Percentiles rank a stretch among this genome's conserved stretches.
phyloP scores from a whole-genome alignment of 441 rosid genomes.

The Hypseocharis bilobata region DNA sequence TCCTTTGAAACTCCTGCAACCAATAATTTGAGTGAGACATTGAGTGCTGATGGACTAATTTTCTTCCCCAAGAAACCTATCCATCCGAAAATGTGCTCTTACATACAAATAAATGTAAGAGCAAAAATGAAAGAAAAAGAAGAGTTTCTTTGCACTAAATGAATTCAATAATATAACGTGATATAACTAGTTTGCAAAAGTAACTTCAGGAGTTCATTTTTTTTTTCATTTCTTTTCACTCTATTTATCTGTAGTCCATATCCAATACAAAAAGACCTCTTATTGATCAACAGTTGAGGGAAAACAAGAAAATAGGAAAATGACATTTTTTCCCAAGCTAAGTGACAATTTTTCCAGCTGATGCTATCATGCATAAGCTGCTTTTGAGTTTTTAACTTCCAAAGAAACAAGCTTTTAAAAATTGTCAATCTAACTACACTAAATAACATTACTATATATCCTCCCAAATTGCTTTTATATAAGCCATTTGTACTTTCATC shows the following conservation, averaged over 20 bases:
- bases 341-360: neutral
- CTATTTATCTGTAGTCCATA: neutral
- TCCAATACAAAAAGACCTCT: too few species aligned
- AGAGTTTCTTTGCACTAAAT: neutral
- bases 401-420: too few species aligned
- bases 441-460: neutral
- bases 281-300: too few species aligned
- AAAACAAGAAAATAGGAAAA: too few species aligned
- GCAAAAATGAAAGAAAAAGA: neutral
- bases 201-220: neutral
- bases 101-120: neutral
- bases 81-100: neutral
- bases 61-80: neutral
- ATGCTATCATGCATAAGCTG: neutral
- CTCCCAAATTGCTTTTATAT: slow-evolving; percentile 2
- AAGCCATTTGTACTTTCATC: neutral
- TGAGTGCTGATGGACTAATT: neutral
- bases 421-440: too few species aligned
- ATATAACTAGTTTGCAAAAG: neutral
- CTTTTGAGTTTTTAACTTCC: too few species aligned
- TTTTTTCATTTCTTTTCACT: neutral
- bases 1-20: slow-evolving; percentile 77
- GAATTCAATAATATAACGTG: neutral
- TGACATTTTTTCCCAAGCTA: neutral
- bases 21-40: slow-evolving; percentile 10